Evolutionary conservation across 495 filamentous ascomycete species (phyloP).

Genomic region (Trichoderma virens): DNA sequence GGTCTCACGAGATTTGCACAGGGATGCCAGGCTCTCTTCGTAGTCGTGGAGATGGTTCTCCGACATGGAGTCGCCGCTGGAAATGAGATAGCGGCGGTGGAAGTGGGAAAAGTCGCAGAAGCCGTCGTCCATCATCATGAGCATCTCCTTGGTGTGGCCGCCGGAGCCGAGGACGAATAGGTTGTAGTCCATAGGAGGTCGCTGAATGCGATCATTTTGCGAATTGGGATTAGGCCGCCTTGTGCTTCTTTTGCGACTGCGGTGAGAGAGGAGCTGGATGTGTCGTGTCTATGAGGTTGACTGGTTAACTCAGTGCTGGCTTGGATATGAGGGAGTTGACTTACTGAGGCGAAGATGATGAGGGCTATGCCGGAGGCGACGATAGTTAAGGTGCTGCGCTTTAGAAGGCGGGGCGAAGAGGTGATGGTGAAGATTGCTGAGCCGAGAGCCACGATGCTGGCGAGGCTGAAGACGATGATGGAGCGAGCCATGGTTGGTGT

Average conservation of each 20-base stretch:
- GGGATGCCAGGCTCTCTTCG: constrained; percentile 22
- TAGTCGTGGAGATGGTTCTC: constrained; percentile 25
- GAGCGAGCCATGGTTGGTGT: neutral
- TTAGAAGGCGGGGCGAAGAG: neutral
- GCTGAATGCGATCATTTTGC: neutral
- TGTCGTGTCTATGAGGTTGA: constrained; percentile 5
- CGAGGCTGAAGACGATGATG: neutral
- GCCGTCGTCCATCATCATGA: constrained; percentile 59
- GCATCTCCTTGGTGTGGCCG: constrained; percentile 92
- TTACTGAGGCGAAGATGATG: constrained; percentile 1
- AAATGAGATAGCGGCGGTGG: constrained; percentile 76
- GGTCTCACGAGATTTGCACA: neutral
- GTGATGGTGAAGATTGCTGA: neutral
- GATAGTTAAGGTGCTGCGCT: neutral
- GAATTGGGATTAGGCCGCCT: neutral
- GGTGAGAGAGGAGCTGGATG: constrained; percentile 6
- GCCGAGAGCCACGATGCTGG: neutral
- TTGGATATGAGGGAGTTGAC: neutral
- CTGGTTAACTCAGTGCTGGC: neutral
- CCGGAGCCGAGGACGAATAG: constrained; percentile 84
- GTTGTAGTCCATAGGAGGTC: constrained; percentile 41
- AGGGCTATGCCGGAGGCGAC: neutral
- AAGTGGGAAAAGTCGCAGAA: constrained; percentile 38
- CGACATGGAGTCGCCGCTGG: constrained; percentile 68
- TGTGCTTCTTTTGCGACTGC: neutral